A percentile compares a stretch with the other conserved stretches of the same genome.
These are phyloP conservation scores for Mitragyna speciosa DNA, from an alignment of 257 asterid species.

Conservation along the genomic window DNA sequence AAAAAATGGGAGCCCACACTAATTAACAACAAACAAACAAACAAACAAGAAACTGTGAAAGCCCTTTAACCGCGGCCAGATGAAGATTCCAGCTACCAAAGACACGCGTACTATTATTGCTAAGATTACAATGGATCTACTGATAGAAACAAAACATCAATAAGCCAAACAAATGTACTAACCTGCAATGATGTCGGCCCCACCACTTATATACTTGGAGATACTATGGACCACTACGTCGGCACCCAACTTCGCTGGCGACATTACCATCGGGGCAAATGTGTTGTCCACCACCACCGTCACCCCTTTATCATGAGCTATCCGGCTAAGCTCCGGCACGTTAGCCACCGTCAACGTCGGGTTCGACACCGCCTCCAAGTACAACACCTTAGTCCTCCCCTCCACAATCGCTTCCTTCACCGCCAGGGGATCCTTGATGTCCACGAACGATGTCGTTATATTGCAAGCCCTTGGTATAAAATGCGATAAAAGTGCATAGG, in stretches of 20 bases:
- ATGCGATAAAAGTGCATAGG: constrained; percentile 78
- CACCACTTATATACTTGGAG: constrained; percentile 89
- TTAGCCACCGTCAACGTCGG: constrained; percentile 87
- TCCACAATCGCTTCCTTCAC: constrained; percentile 57
- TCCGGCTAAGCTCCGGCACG: constrained; percentile 75
- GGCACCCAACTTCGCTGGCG: constrained; percentile 89
- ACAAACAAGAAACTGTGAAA: too few species aligned
- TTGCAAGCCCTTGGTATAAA: constrained; percentile 79
- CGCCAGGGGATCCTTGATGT: constrained; percentile 49
- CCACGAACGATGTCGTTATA: constrained; percentile 88
- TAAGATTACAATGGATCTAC: too few species aligned
- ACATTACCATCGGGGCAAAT: constrained; percentile 90
- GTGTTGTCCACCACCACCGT: constrained; percentile 89
- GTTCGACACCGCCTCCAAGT: constrained; percentile 72
- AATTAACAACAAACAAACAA: too few species aligned
- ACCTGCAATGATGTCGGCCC: constrained; percentile 94
- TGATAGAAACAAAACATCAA: background rate
- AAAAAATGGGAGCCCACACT: too few species aligned
- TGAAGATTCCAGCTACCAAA: background rate
- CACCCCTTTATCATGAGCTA: constrained; percentile 86
- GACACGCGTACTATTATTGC: constrained; percentile 18
- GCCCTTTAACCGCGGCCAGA: too few species aligned
- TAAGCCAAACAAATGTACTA: background rate
- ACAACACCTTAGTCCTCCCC: constrained; percentile 75
- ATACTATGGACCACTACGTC: constrained; percentile 93